A percentile compares a stretch with the other conserved stretches of the same genome.
Evolutionary conservation across 2,329 filamentous ascomycete species (phyloP).

Genomic region (Grosmannia penicillata): DNA sequence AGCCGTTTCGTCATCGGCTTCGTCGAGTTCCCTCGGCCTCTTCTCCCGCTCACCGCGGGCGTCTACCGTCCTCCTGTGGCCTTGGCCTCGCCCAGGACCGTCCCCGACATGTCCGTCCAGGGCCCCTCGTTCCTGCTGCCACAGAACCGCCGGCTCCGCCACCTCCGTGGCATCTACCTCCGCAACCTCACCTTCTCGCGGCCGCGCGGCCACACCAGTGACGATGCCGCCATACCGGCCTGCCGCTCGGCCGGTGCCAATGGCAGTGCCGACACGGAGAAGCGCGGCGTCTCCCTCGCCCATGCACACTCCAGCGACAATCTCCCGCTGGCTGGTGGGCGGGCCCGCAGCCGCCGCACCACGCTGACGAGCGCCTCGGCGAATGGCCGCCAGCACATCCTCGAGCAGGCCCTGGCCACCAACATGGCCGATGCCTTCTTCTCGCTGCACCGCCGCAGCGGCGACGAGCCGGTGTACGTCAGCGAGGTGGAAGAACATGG

Average conservation of each 20-base stretch:
- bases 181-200: constrained; percentile 65
- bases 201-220: constrained; percentile 46
- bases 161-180: constrained; percentile 73
- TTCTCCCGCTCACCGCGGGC: too few relatives aligned
- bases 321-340: constrained; percentile 24
- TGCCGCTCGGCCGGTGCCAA: background rate
- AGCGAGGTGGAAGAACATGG: constrained; percentile 67
- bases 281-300: constrained; percentile 24
- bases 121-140: constrained; percentile 37
- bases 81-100: background rate
- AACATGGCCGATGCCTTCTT: constrained; percentile 82
- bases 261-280: background rate
- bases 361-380: constrained; percentile 28
- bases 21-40: too few relatives aligned
- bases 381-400: constrained; percentile 49
- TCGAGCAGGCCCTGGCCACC: constrained; percentile 57
- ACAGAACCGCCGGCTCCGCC: constrained; percentile 77
- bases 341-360: constrained; percentile 29
- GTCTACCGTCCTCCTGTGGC: too few relatives aligned
- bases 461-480: constrained; percentile 68
- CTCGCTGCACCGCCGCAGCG: constrained; percentile 55
- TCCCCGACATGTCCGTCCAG: constrained; percentile 15
- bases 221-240: constrained; percentile 41
- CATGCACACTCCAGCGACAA: constrained; percentile 41
- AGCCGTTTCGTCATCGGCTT: too few relatives aligned